Base-by-base conservation (phyloP, 306 rosid genomes). In the Fragaria ananassa region DNA sequence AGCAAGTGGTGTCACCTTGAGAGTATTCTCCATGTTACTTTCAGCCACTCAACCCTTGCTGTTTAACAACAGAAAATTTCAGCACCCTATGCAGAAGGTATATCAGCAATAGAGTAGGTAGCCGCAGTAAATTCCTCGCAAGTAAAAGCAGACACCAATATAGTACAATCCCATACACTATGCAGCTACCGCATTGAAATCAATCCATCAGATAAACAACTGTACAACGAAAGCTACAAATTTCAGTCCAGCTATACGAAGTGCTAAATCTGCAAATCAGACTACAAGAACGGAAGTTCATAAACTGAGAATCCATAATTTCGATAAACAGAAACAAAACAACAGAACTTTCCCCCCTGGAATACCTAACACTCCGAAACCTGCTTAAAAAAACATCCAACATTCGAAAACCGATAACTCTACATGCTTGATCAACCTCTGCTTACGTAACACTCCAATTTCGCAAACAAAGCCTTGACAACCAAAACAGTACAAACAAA, bases 1-100 rank as follows among this genome's bases (percentile, higher is more conserved):
- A 76, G 51, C 91, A 39, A 0, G 72, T 70, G 88, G 87, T 79
- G 90, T 81, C 63, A 88, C 89, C 65, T 53, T 79, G 46, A 89
- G 58, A 76, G 79, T 81, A 68, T 10, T 69, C 71, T 86, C 97
- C 87, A 95, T 51, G 73, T 63, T 67, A 53, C 17, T 44, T 79
- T 46, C 56, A 56, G 73, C 45, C n/a, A 62, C 5, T 15, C 21
- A 31, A 31, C 8, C 46, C 45, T 14, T 34, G 69, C 69, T 6
- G 12, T 63, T 64, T 4, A 60, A 60, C 66, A 60, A 4, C 14
- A 60, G 9, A 27, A 60, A 60, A 12, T 5, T 41, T 29, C 41
- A n/a, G 21, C 54, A 54, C 61, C 61, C 61, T 54, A 54, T 12
- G 27, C 61, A n/a, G 10, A 23, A 21, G 11, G 31, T 27, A 57